Percentiles rank a stretch among this genome's conserved stretches.
These are phyloP conservation scores for Colletotrichum sublineola DNA, from an alignment of 2,329 filamentous ascomycete species.

Conservation along the genomic window DNA sequence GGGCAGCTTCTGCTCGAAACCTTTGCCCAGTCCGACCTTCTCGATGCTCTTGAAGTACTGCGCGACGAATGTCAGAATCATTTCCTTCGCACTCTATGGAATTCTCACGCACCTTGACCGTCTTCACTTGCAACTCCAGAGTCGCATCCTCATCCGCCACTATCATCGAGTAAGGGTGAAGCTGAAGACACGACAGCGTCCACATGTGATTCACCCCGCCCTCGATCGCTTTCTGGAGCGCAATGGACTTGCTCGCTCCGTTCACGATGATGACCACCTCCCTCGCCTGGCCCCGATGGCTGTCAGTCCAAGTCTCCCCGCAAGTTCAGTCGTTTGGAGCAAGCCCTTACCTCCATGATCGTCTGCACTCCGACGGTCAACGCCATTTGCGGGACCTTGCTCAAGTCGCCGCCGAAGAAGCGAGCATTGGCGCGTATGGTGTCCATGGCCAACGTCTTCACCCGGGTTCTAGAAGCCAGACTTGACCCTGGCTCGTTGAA, in stretches of 20 bases:
- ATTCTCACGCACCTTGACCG: slow-evolving; percentile 60
- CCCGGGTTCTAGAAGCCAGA: slow-evolving; percentile 76
- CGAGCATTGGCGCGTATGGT: slow-evolving; percentile 82
- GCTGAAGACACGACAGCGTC: slow-evolving; percentile 80
- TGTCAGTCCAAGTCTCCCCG: slow-evolving; percentile 68
- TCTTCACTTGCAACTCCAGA: slow-evolving; percentile 74
- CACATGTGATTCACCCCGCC: slow-evolving; percentile 84
- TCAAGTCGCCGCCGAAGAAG: slow-evolving; percentile 58
- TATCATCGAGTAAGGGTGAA: slow-evolving; percentile 80
- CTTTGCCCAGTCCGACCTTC: slow-evolving; percentile 61
- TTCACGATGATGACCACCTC: slow-evolving; percentile 83
- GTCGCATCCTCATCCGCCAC: slow-evolving; percentile 82
- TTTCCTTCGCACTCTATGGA: too few relatives aligned
- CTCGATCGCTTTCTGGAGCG: slow-evolving; percentile 80
- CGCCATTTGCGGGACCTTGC: slow-evolving; percentile 44
- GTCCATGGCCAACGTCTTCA: slow-evolving; percentile 84
- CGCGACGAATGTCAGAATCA: not conserved
- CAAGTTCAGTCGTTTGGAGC: slow-evolving; percentile 72
- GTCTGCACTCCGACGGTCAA: slow-evolving; percentile 56
- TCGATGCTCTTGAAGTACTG: slow-evolving; percentile 70
- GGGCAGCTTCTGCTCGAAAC: slow-evolving; percentile 61
- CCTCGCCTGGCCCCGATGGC: slow-evolving; percentile 69
- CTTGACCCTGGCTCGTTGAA: slow-evolving; percentile 86
- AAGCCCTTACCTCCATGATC: slow-evolving; percentile 53
- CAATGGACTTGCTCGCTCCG: slow-evolving; percentile 79